These are phyloP conservation scores for Amesomyces nigricolor DNA, from an alignment of 2,329 filamentous ascomycete species.

Conservation along the genomic window DNA sequence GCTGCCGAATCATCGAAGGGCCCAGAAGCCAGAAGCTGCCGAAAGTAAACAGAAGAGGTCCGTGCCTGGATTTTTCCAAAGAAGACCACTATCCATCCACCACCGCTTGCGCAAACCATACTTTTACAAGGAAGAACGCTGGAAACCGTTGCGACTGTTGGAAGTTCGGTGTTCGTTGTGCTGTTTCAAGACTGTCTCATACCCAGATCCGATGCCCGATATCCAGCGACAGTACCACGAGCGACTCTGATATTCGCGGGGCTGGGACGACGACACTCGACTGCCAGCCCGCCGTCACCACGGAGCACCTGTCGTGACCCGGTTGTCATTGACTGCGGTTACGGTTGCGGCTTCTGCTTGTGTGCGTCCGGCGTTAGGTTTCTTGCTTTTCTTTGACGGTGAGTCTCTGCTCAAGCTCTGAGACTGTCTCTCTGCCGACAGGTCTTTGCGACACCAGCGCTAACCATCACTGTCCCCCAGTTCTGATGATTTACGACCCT, in stretches of 20 bases:
- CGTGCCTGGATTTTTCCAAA: conserved; percentile 20
- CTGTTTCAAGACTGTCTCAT: background rate
- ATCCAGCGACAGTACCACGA: background rate
- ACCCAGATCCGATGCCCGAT: background rate
- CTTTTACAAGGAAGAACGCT: background rate
- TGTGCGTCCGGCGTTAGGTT: conserved; percentile 20
- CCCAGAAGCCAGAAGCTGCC: conserved; percentile 7
- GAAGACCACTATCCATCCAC: conserved; percentile 10
- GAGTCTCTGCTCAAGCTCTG: background rate
- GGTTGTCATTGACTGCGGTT: conserved; percentile 6
- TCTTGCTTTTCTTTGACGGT: conserved; percentile 13
- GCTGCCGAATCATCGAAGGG: conserved; percentile 13
- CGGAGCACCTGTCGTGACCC: background rate
- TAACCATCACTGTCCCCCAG: background rate
- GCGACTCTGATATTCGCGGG: background rate
- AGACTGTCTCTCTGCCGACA: background rate
- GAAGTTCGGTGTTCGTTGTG: background rate
- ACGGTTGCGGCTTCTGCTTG: conserved; percentile 13
- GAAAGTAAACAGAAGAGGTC: conserved; percentile 27
- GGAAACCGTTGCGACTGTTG: background rate
- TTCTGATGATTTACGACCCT: conserved; percentile 31
- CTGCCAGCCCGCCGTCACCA: too few relatives aligned
- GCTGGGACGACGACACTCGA: background rate
- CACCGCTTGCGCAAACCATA: conserved; percentile 16
- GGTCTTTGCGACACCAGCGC: background rate